phyloP scores from a whole-genome alignment of 345 rosid genomes.

The Salix arbutifolia region DNA sequence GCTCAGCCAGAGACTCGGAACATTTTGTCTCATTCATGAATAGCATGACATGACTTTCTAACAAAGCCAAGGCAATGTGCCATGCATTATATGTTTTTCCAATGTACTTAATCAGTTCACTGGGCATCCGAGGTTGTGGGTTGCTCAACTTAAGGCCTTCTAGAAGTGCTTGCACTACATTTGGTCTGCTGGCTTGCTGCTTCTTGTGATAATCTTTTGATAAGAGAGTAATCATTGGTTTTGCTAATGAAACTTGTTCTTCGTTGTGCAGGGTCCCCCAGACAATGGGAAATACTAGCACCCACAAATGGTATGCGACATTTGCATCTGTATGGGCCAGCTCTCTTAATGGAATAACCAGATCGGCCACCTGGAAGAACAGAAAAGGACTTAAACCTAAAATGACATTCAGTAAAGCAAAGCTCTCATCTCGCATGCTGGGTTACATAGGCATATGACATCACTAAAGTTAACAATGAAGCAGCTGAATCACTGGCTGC shows the following conservation, averaged over 20 bases:
- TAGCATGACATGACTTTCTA: constrained; percentile 94
- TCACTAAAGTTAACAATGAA: background rate
- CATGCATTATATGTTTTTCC: constrained; percentile 98
- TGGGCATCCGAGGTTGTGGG: constrained; percentile 98
- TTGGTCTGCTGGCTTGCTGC: constrained; percentile 91
- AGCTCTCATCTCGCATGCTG: background rate
- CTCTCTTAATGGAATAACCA: constrained; percentile 85
- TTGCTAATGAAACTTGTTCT: constrained; percentile 79
- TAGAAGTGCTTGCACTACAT: constrained; percentile 97
- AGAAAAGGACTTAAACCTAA: background rate
- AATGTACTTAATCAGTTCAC: constrained; percentile 93
- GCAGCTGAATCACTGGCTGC: background rate
- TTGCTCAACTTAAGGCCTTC: constrained; percentile 98
- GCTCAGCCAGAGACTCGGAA: constrained; percentile 93
- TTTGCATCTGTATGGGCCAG: constrained; percentile 90
- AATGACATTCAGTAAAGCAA: background rate
- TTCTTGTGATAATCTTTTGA: constrained; percentile 96
- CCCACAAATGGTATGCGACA: constrained; percentile 98
- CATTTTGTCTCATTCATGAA: constrained; percentile 86
- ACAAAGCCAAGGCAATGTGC: constrained; percentile 88
- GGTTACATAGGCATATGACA: background rate
- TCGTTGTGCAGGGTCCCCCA: constrained; percentile 92
- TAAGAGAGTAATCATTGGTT: constrained; percentile 78
- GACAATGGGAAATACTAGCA: constrained; percentile 93
- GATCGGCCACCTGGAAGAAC: constrained; percentile 70